Evolutionary conservation across 1,284 basidiomycete species (phyloP), one percentile per base, ranked within the genome.

Genomic region (Ceratobasidium sp.): DNA sequence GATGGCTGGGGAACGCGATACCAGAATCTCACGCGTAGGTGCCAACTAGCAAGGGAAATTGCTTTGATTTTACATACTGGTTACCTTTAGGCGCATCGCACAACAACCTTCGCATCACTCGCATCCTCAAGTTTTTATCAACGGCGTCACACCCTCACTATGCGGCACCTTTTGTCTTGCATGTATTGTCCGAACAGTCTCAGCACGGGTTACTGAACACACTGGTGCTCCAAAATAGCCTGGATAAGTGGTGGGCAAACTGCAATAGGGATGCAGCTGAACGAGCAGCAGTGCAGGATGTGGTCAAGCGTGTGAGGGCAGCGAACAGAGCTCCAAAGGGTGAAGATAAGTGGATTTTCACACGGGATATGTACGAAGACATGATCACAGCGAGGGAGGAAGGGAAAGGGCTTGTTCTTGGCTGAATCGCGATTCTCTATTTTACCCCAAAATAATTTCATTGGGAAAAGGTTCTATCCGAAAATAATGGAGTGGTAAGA

Each of bases 201-300:
- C 88, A 90, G 78, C 81, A 85, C 49, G 81, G 83, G 19, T 81
- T 86, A 77, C 83, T 93, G 43, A 83, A 87, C 78, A 83, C 86
- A 4, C 78, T 80, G 4, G 82, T 82, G 31, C 82, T 92, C 58
- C 81, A 82, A 58, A 82, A 83, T 75, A 92, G 90, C 80, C 89
- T 93, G 88, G 91, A 92, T 77, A 82, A 84, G 74, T 93, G 90
- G 89, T 93, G 92, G 92, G 86, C 87, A 29, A 89, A 90, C 78
- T 92, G 91, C 79, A 83, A 92, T 65, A 83, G 91, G 75, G 85
- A 90, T 76, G 83, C 86, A 24, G 82, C 83, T 74, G 89, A 90
- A 77, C 82, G 91, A 76, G 80, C 82, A 48, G 88, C 86, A 85
- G 83, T 92, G 41, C 83, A 84, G 34, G 81, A 79, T 39, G 77